Evolutionary conservation across 768 basidiomycete genomes (phyloP).

Genomic region (Porpolomopsis calyptriformis): DNA sequence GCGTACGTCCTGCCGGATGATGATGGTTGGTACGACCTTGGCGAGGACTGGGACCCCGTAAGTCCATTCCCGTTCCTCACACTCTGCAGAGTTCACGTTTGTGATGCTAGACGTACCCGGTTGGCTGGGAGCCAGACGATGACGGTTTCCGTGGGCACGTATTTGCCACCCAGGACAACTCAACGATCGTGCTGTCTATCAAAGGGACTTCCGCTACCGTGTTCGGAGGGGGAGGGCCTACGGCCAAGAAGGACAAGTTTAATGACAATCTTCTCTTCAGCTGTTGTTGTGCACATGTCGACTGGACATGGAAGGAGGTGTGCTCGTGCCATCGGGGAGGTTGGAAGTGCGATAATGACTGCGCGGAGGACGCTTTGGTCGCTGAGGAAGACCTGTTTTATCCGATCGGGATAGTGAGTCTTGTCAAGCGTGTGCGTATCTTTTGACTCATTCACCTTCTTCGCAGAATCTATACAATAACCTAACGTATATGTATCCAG

Average conservation of each 20-base stretch:
- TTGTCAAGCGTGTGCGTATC: not conserved
- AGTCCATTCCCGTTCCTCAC: conserved; percentile 14
- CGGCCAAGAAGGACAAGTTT: conserved; percentile 82
- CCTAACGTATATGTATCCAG: conserved; percentile 83
- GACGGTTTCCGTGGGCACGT: conserved; percentile 90
- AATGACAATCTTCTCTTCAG: conserved; percentile 92
- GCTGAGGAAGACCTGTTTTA: conserved; percentile 76
- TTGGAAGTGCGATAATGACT: conserved; percentile 73
- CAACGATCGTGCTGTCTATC: conserved; percentile 77
- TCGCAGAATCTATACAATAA: conserved; percentile 88
- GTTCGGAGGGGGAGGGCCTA: conserved; percentile 69
- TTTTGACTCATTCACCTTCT: conserved; percentile 3
- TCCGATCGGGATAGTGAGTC: conserved; percentile 73
- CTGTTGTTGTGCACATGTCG: conserved; percentile 88
- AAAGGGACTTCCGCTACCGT: conserved; percentile 73
- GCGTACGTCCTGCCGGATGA: conserved; percentile 33
- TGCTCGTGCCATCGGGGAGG: conserved; percentile 79
- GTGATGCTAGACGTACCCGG: conserved; percentile 51
- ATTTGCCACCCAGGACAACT: conserved; percentile 75
- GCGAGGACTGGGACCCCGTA: conserved; percentile 51
- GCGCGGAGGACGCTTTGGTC: conserved; percentile 63
- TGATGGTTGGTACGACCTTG: conserved; percentile 68
- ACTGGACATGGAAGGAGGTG: conserved; percentile 90
- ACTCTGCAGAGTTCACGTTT: conserved; percentile 1
- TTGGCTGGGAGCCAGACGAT: conserved; percentile 85